A percentile compares a stretch with the other conserved stretches of the same genome.
phyloP scores from a whole-genome alignment of 1,139 yeast species.

The Nematodospora anomalae region DNA sequence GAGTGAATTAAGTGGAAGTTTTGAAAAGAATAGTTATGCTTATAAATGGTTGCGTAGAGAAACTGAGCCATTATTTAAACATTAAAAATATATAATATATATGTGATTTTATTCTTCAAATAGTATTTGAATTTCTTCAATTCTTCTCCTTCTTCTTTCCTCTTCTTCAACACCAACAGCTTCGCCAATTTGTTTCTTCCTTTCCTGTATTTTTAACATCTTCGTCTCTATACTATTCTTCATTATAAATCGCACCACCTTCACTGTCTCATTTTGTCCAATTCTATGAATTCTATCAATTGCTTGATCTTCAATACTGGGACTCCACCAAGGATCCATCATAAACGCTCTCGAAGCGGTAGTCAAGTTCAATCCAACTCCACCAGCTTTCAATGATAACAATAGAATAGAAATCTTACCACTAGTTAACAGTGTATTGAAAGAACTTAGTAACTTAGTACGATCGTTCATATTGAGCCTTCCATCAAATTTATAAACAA shows the following conservation, averaged over 20 bases:
- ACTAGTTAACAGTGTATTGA: slow-evolving; percentile 34
- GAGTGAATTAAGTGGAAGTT: slow-evolving; percentile 49
- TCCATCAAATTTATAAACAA: slow-evolving; percentile 76
- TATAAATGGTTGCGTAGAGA: slow-evolving; percentile 77
- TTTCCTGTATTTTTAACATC: slow-evolving; percentile 84
- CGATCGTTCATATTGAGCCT: slow-evolving; percentile 69
- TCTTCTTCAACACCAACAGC: slow-evolving; percentile 82
- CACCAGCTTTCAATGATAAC: slow-evolving; percentile 88
- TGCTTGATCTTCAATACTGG: slow-evolving; percentile 91
- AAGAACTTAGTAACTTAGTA: slow-evolving; percentile 56
- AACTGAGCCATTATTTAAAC: slow-evolving; percentile 42
- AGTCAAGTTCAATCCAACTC: slow-evolving; percentile 89
- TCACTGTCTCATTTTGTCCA: slow-evolving; percentile 76
- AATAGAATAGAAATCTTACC: slow-evolving; percentile 56
- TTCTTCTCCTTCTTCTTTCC: slow-evolving; percentile 66
- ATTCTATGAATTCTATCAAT: slow-evolving; percentile 91
- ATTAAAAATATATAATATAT: slow-evolving; percentile 1
- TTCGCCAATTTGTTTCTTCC: slow-evolving; percentile 83
- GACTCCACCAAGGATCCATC: slow-evolving; percentile 99
- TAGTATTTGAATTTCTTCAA: slow-evolving; percentile 78
- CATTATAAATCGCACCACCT: slow-evolving; percentile 77
- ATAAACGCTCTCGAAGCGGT: slow-evolving; percentile 83
- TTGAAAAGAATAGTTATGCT: slow-evolving; percentile 52
- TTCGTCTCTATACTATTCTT: slow-evolving; percentile 86
- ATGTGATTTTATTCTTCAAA: slow-evolving; percentile 49